Percentiles rank a stretch among this genome's conserved stretches.
phyloP scores from a whole-genome alignment of 352 stramenopile species.

The Blastocystis sp. region DNA sequence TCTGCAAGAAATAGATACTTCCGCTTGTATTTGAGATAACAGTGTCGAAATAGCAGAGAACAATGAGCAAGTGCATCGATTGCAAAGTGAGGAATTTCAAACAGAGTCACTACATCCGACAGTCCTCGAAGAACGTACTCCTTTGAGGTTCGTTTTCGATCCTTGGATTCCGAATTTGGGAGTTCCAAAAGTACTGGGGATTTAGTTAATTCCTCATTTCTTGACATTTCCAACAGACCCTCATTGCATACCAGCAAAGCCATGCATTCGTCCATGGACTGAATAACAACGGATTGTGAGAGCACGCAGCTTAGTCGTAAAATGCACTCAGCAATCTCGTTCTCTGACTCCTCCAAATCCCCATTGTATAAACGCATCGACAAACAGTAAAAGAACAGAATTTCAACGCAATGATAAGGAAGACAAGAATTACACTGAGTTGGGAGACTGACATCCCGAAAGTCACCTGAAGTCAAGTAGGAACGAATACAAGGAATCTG shows the following conservation, averaged over 20 bases:
- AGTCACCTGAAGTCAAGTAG: background rate
- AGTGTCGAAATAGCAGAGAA: background rate
- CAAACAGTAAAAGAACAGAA: slow-evolving; percentile 41
- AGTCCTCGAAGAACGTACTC: background rate
- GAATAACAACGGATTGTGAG: background rate
- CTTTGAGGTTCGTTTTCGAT: background rate
- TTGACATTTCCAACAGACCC: background rate
- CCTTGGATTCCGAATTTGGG: too few relatives aligned
- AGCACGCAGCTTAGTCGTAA: background rate
- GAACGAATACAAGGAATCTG: background rate
- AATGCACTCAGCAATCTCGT: background rate
- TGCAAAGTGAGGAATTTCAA: slow-evolving; percentile 8
- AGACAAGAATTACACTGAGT: background rate
- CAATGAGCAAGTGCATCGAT: slow-evolving; percentile 32
- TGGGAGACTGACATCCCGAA: background rate
- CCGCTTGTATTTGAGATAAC: background rate
- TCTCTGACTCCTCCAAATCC: background rate
- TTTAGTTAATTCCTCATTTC: background rate
- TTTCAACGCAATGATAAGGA: slow-evolving; percentile 1
- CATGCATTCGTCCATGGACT: background rate
- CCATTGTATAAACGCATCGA: slow-evolving; percentile 30
- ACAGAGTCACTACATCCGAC: background rate
- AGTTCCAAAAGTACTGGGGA: background rate
- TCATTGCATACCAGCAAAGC: background rate
- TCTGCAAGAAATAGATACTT: background rate